Evolutionary conservation across 495 filamentous ascomycete genomes (phyloP).

Genomic region (Penicillium cinerascens): DNA sequence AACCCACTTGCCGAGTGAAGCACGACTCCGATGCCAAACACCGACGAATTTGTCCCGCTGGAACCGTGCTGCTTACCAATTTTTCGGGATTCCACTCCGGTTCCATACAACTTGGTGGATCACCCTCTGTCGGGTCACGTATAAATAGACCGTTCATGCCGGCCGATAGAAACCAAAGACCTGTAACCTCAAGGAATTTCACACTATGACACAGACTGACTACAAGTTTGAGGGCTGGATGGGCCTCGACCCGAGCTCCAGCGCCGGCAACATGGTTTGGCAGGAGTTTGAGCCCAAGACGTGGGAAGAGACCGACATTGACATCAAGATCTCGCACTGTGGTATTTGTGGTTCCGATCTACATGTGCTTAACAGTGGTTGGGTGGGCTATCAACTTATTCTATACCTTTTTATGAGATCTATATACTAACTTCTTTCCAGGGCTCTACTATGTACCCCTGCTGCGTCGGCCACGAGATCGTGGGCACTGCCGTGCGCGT

Average conservation of each 20-base stretch:
- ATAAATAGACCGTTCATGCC: slow-evolving; percentile 17
- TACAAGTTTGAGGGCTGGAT: slow-evolving; percentile 84
- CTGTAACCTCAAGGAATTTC: background rate
- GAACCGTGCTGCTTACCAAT: background rate
- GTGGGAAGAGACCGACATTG: slow-evolving; percentile 76
- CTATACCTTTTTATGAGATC: background rate
- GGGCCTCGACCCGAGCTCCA: slow-evolving; percentile 53
- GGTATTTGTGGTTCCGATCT: slow-evolving; percentile 57
- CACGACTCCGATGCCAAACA: background rate
- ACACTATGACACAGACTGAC: slow-evolving; percentile 34
- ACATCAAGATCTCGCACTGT: slow-evolving; percentile 45
- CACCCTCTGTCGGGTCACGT: background rate
- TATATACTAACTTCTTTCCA: slow-evolving; percentile 2
- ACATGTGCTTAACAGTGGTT: slow-evolving; percentile 72
- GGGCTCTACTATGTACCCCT: slow-evolving; percentile 60
- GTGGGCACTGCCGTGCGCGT: slow-evolving; percentile 74
- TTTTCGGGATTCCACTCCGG: background rate
- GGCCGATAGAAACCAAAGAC: background rate
- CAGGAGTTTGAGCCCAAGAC: slow-evolving; percentile 72
- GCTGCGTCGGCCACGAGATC: slow-evolving; percentile 81
- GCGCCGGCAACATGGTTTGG: slow-evolving; percentile 78
- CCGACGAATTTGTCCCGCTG: background rate
- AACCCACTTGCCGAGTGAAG: background rate
- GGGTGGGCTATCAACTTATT: slow-evolving; percentile 53
- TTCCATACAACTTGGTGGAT: background rate